A percentile compares a stretch with the other conserved stretches of the same genome.
Evolutionary conservation across 2,329 filamentous ascomycete species (phyloP).

Genomic region (Calonectria hongkongensis): DNA sequence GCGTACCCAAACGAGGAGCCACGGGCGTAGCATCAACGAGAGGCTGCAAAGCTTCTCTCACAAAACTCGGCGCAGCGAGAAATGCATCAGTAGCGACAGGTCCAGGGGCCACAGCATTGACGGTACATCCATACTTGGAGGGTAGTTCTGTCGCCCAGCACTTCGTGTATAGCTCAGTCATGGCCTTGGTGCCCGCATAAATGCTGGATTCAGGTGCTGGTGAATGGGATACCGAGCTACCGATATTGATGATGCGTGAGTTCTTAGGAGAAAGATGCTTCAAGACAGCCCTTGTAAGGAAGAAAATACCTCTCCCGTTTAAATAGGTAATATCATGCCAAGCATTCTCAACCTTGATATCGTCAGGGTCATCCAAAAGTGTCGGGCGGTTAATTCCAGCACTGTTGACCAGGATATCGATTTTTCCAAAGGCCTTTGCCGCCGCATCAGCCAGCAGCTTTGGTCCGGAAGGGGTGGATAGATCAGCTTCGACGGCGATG

Average conservation of each 20-base stretch:
- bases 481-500: background rate
- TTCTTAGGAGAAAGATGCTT: background rate
- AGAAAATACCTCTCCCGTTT: background rate
- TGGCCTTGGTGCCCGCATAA: background rate
- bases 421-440: slow-evolving; percentile 1
- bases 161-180: background rate
- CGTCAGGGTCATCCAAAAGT: background rate
- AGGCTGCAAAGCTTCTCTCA: slow-evolving; percentile 2
- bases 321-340: slow-evolving; percentile 2
- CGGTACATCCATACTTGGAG: background rate
- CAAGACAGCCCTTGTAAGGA: background rate
- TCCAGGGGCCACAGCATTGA: slow-evolving; percentile 10
- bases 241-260: slow-evolving; percentile 14
- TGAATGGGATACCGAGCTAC: background rate
- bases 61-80: background rate
- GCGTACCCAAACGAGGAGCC: background rate
- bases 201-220: background rate
- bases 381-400: background rate
- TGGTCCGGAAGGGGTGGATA: background rate
- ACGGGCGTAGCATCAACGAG: background rate
- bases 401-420: background rate
- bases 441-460: background rate
- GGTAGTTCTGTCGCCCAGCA: slow-evolving; percentile 9
- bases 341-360: background rate
- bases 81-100: background rate